phyloP scores from a whole-genome alignment of 176 grass and related monocot species.

The Oryza rufipogon region DNA sequence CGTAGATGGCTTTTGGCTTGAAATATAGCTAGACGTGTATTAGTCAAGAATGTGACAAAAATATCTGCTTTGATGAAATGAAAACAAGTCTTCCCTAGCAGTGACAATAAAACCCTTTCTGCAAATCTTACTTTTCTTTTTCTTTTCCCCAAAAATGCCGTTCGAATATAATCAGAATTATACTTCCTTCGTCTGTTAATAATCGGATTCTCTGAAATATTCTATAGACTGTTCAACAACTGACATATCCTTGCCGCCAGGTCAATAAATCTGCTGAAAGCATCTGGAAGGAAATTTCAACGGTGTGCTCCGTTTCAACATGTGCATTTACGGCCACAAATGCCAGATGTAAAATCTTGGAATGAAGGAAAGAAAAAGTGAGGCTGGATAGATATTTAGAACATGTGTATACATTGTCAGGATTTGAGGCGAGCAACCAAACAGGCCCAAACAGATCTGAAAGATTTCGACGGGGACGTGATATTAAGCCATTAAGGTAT shows the following conservation, averaged over 20 bases:
- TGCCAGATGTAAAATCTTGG: background rate
- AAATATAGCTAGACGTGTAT: slow-evolving; percentile 16
- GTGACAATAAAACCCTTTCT: too few species aligned
- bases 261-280: too few species aligned
- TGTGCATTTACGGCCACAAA: slow-evolving; percentile 9
- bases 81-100: background rate
- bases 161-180: too few species aligned
- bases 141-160: too few species aligned
- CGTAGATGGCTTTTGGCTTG: background rate
- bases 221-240: too few species aligned
- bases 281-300: background rate
- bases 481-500: background rate
- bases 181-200: too few species aligned
- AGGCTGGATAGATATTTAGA: background rate
- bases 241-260: too few species aligned
- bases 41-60: background rate
- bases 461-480: background rate
- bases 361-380: background rate
- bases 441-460: background rate
- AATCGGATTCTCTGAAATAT: too few species aligned
- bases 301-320: background rate
- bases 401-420: too few species aligned
- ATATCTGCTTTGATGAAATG: background rate
- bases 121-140: too few species aligned
- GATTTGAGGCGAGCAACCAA: too few species aligned